phyloP scores from a whole-genome alignment of 2,329 filamentous ascomycete species.

The Emmonsiellopsis sp. region DNA sequence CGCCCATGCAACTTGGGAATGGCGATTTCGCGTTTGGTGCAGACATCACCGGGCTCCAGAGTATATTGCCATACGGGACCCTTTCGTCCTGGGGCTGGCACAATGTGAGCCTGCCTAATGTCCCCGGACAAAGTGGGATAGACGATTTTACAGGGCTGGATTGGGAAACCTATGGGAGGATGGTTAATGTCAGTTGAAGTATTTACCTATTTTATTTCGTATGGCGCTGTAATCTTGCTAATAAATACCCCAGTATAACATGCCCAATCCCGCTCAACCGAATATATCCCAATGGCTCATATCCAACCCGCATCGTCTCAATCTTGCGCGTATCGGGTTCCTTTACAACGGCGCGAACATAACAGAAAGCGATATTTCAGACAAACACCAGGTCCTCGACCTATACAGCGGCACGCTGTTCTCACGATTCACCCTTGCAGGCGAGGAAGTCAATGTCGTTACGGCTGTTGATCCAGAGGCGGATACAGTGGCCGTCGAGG shows the following conservation, averaged over 20 bases:
- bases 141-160: slow-evolving; percentile 33
- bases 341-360: slow-evolving; percentile 33
- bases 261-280: slow-evolving; percentile 31
- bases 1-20: slow-evolving; percentile 43
- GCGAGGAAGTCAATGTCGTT: slow-evolving; percentile 30
- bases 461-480: slow-evolving; percentile 39
- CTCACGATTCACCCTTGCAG: slow-evolving; percentile 37
- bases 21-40: slow-evolving; percentile 40
- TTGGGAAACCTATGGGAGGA: slow-evolving; percentile 36
- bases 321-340: slow-evolving; percentile 41
- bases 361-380: slow-evolving; percentile 31
- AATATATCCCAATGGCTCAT: slow-evolving; percentile 45
- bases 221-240: too few relatives aligned
- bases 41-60: slow-evolving; percentile 39
- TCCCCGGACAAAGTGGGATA: slow-evolving; percentile 19
- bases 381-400: slow-evolving; percentile 37
- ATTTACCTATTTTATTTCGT: background rate
- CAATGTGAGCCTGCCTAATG: slow-evolving; percentile 35
- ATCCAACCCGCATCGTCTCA: slow-evolving; percentile 44
- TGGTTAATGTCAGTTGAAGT: slow-evolving; percentile 22
- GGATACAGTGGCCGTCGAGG: slow-evolving; percentile 36
- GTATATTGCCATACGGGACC: slow-evolving; percentile 33
- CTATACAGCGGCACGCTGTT: slow-evolving; percentile 39
- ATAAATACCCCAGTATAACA: slow-evolving; percentile 20
- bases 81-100: slow-evolving; percentile 40